These are phyloP conservation scores for Colletotrichum coccodes DNA, from an alignment of 2,329 filamentous ascomycete genomes.

Conservation along the genomic window DNA sequence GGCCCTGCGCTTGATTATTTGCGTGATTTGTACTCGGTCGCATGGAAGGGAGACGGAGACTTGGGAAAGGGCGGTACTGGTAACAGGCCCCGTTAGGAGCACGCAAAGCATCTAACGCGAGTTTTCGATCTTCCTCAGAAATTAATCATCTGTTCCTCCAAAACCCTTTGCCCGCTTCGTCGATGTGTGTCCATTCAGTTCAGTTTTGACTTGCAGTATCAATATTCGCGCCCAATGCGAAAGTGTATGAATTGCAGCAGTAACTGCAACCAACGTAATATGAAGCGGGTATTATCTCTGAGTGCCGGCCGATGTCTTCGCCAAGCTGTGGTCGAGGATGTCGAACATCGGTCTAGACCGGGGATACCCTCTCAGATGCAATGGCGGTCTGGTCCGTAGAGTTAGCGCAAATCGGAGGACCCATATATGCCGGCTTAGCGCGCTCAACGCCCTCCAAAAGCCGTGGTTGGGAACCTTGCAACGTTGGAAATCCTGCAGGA, in stretches of 20 bases:
- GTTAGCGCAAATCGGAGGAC: conserved; percentile 19
- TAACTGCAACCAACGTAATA: not conserved
- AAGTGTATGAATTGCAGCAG: not conserved
- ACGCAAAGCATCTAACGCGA: conserved; percentile 15
- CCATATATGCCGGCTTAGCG: conserved; percentile 8
- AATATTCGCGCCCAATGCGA: not conserved
- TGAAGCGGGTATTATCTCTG: not conserved
- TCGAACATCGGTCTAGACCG: not conserved
- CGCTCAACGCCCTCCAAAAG: not conserved
- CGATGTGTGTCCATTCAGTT: not conserved
- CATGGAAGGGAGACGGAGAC: conserved; percentile 11
- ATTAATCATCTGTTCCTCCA: conserved; percentile 15
- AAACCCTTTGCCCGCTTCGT: not conserved
- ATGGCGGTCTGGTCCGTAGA: conserved; percentile 17
- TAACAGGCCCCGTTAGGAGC: conserved; percentile 12
- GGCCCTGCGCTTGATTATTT: conserved; percentile 12
- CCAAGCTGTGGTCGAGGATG: conserved; percentile 10
- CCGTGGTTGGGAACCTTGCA: not conserved
- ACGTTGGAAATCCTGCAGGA: not conserved
- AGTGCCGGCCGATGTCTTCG: conserved; percentile 2
- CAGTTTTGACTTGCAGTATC: not conserved
- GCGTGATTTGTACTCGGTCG: not conserved
- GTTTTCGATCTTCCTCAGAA: conserved; percentile 21
- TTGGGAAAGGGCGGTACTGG: not conserved
- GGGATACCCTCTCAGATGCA: conserved; percentile 24